Conservation (phyloP, 2,329 filamentous ascomycete genomes). For the Curvularia sp. region DNA sequence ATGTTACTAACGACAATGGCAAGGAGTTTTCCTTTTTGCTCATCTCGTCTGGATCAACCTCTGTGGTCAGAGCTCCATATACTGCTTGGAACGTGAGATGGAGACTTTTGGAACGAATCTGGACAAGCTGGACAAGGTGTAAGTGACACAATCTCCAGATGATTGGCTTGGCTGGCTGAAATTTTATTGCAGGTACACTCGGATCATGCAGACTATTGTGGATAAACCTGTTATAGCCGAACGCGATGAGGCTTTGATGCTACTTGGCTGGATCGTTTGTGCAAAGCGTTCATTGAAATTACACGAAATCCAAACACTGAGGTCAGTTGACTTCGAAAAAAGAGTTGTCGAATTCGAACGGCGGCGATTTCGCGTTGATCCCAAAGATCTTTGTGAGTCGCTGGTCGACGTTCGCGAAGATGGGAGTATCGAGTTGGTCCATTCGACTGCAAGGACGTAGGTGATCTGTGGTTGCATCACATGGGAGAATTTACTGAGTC, state of each 20-base stretch:
- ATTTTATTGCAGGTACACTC: slow-evolving; percentile 16
- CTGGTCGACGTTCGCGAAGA: slow-evolving; percentile 46
- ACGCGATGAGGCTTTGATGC: slow-evolving; percentile 31
- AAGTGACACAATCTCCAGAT: slow-evolving; percentile 1
- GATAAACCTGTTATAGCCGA: not conserved
- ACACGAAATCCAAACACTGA: slow-evolving; percentile 53
- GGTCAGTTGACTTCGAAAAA: slow-evolving; percentile 41
- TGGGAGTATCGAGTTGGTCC: slow-evolving; percentile 50
- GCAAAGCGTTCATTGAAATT: slow-evolving; percentile 52
- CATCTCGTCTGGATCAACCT: slow-evolving; percentile 35
- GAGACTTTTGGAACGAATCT: slow-evolving; percentile 19
- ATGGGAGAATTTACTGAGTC: not conserved
- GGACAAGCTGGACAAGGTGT: slow-evolving; percentile 16
- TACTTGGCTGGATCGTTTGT: slow-evolving; percentile 53
- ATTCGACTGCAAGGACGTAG: slow-evolving; percentile 43
- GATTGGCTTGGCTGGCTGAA: not conserved
- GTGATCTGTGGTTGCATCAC: slow-evolving; percentile 32
- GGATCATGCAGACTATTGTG: slow-evolving; percentile 22
- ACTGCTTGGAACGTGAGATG: slow-evolving; percentile 26
- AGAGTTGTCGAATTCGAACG: slow-evolving; percentile 39
- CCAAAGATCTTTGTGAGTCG: slow-evolving; percentile 48
- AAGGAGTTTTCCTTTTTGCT: slow-evolving; percentile 39
- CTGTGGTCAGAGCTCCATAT: slow-evolving; percentile 25
- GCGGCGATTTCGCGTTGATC: slow-evolving; percentile 32
- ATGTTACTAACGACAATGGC: not conserved